Evolutionary conservation across 23 red algal genomes (phyloP).

Genomic region (Gracilaria domingensis): DNA sequence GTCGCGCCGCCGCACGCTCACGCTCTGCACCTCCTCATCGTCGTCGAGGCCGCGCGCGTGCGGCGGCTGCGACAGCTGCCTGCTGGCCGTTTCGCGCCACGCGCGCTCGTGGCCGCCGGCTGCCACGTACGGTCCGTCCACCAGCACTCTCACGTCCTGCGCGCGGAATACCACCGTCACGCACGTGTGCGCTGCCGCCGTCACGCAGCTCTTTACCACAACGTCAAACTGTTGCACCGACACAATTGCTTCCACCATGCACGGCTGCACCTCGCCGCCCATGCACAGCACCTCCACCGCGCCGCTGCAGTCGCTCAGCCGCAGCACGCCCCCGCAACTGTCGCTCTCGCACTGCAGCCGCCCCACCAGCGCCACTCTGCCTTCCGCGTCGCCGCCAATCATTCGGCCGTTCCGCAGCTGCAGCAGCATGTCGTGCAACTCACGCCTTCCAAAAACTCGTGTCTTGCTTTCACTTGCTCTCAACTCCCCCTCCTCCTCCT

Average conservation of each 20-base stretch:
- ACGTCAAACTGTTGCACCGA: slow-evolving; percentile 10
- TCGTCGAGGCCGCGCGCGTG: neutral
- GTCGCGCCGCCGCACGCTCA: neutral
- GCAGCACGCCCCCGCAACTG: neutral
- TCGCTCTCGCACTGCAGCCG: slow-evolving; percentile 8
- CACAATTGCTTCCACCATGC: slow-evolving; percentile 7
- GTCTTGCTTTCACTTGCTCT: neutral
- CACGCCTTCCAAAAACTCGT: neutral
- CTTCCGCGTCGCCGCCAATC: neutral
- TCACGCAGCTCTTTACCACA: slow-evolving; percentile 5
- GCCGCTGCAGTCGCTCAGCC: slow-evolving; percentile 10
- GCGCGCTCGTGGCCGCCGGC: no score
- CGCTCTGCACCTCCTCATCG: neutral
- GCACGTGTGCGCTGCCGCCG: neutral
- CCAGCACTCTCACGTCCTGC: slow-evolving; percentile 12
- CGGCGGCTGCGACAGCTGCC: neutral
- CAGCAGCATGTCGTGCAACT: neutral
- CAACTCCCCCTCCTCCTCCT: neutral
- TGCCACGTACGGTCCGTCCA: slow-evolving; percentile 22
- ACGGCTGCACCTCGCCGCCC: neutral
- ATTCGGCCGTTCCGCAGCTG: neutral
- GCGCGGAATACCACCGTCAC: neutral
- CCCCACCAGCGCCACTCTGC: slow-evolving; percentile 9
- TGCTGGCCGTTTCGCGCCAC: neutral
- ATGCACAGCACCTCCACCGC: neutral